Evolutionary conservation across 441 rosid genomes (phyloP), one percentile per base, ranked within the genome.

Genomic region (Erysimum cheiri): DNA sequence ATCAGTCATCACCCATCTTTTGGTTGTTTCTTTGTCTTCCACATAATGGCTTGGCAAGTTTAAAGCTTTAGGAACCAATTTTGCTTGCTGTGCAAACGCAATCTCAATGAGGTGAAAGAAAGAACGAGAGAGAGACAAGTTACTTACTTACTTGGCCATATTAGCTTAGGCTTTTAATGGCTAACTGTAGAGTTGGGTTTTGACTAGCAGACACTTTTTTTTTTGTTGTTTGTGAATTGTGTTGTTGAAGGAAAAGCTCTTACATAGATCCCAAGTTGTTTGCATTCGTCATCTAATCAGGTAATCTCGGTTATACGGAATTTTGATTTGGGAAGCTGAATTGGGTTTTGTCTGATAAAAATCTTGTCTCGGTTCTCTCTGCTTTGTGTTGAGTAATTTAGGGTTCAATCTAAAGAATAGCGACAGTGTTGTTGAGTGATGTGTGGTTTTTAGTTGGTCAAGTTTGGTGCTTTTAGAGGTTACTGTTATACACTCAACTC

Each of bases 401-500:
- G 74, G 68, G 40, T 35, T 31, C 4, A 48, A 8, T 60, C 60
- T 1, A 39, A 15, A 32, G 13, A 41, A 1, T 46, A 72, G 85
- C 15, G 33, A 71, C 65, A 63, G 74, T 52, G 80, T 67, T 77
- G 70, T 15, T n/a, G 80, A 36, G 81, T 74, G 71, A 64, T 73
- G 47, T 70, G 32, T 56, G 67, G 56, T 59, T 76, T 33, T 66
- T 75, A 76, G 74, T 80, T 78, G 77, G 73, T 78, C 32, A 77
- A 76, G 67, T 82, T 79, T 69, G 81, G 80, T 71, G 82, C 59
- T 70, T 67, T 32, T 1, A 22, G 14, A 36, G 56, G 28, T 70
- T 28, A 61, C 46, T 61, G 62, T 52, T 15, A 2, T 43, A 40
- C 36, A 40, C 36, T 70, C 46, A 8, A 33, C 14, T 55, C 40